A percentile compares a stretch with the other conserved stretches of the same genome.
Evolutionary conservation across 1,284 basidiomycete genomes (phyloP).

Genomic region (Abortiporus biennis): DNA sequence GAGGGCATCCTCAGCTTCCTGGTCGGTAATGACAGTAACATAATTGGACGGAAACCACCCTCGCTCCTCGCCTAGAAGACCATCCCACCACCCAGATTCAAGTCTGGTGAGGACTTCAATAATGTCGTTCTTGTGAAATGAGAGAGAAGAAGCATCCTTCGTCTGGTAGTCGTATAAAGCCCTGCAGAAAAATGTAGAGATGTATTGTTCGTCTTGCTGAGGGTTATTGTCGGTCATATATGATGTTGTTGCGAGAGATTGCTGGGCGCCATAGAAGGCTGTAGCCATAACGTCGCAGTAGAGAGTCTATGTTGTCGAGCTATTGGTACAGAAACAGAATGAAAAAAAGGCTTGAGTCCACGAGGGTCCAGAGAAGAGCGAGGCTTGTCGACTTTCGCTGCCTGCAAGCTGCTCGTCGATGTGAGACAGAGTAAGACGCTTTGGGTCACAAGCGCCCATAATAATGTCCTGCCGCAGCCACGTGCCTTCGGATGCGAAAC

Average conservation of each 20-base stretch:
- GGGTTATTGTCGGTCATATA: constrained; percentile 4
- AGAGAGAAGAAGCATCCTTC: constrained; percentile 83
- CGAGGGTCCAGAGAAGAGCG: no score
- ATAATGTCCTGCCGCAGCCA: no score
- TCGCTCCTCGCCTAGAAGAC: constrained; percentile 80
- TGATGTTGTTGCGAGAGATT: not conserved
- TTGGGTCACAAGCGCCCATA: no score
- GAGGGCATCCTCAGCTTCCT: constrained; percentile 69
- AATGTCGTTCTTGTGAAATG: constrained; percentile 82
- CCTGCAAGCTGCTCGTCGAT: no score
- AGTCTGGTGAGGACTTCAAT: constrained; percentile 93
- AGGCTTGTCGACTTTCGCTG: no score
- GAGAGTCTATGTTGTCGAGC: no score
- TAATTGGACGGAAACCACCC: constrained; percentile 99
- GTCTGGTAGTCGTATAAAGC: constrained; percentile 92
- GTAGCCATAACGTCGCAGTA: no score
- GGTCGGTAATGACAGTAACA: constrained; percentile 74
- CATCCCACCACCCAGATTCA: constrained; percentile 98
- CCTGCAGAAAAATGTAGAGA: constrained; percentile 78
- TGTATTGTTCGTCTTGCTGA: constrained; percentile 47
- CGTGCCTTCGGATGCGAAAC: no score
- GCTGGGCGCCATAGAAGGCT: constrained; percentile 1
- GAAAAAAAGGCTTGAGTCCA: no score
- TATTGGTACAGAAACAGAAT: no score
- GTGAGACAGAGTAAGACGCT: no score